Conservation (phyloP, 495 filamentous ascomycete species). For the Aspergillus asperescens region DNA sequence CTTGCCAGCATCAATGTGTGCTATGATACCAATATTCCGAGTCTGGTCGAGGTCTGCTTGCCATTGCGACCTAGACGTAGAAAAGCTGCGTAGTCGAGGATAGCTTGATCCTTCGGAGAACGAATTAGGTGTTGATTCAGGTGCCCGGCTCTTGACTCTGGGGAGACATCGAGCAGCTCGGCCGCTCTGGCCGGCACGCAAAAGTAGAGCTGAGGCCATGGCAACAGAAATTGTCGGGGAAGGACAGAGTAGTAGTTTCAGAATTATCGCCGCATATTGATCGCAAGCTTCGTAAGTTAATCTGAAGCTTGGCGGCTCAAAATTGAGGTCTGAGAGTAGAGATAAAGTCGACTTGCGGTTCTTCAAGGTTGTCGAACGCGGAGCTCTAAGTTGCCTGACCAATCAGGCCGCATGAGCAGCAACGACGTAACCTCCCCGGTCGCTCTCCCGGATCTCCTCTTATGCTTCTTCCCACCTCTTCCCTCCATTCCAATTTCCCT, state of each 20-base stretch:
- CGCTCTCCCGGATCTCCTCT: constrained; percentile 6
- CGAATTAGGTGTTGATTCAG: not conserved
- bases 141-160: constrained; percentile 7
- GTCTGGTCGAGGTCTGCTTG: constrained; percentile 50
- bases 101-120: constrained; percentile 7
- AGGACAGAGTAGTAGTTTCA: constrained; percentile 6
- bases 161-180: constrained; percentile 14
- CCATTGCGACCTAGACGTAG: constrained; percentile 20
- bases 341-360: constrained; percentile 8
- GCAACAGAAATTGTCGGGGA: constrained; percentile 9
- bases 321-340: not conserved
- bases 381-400: constrained; percentile 18
- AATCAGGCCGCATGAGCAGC: constrained; percentile 21
- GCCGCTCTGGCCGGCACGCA: constrained; percentile 29
- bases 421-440: constrained; percentile 23
- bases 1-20: constrained; percentile 98
- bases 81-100: constrained; percentile 20
- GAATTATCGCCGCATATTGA: constrained; percentile 7
- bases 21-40: constrained; percentile 97
- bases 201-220: constrained; percentile 36
- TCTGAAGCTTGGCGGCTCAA: not conserved
- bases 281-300: not conserved
- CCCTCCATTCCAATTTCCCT: not conserved
- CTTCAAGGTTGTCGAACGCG: constrained; percentile 1
- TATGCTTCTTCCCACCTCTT: constrained; percentile 2